Evolutionary conservation across 352 stramenopile genomes (phyloP), one percentile per base, ranked within the genome.

Genomic region (Hyaloperonospora brassicae): DNA sequence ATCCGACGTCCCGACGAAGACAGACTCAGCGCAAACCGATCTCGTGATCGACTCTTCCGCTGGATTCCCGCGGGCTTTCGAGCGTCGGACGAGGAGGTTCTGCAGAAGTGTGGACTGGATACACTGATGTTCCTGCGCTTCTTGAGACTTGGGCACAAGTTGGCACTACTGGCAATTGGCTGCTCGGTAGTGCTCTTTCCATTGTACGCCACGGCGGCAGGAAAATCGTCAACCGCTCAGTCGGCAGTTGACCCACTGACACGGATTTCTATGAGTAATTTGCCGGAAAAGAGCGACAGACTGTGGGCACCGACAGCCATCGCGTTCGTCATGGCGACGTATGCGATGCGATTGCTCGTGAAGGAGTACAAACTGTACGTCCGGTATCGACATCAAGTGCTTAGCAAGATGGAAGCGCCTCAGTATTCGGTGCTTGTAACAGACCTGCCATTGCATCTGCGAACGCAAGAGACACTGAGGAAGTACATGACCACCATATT

Each of bases 391-490:
- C 82, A 92, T 59, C 52, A 84, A 54, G 57, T 87, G 23, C 55
- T 92, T 4, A 61, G 68, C 1, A 68, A 62, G 36, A 64, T 70
- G 41, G 76, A 86, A 35, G 65, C 77, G 23, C 62, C 76, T 14
- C 77, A 86, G 62, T 92, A 92, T 64, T 80, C 76, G 8, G 67
- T 92, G 23, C 60, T 92, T n/a, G 57, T 92, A 6, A 77, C 79
- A 36, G 77, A 92, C 44, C 55, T 92, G 0, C 79, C 82, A 8
- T 49, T 76, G 35, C 70, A 78, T 54, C 46, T 89, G 44, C 72
- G 79, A 36, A 86, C 71, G 3, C 66, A 62, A 12, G 59, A 76
- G 23, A 87, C 76, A 24, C 72, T 92, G 22, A 66, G 86, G 49
- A 70, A 72, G 30, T 92, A 92, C 57, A 73, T 92, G 68, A 50